Conservation (phyloP, 192 early-diverging fungal genomes). For the Podila epigama region DNA sequence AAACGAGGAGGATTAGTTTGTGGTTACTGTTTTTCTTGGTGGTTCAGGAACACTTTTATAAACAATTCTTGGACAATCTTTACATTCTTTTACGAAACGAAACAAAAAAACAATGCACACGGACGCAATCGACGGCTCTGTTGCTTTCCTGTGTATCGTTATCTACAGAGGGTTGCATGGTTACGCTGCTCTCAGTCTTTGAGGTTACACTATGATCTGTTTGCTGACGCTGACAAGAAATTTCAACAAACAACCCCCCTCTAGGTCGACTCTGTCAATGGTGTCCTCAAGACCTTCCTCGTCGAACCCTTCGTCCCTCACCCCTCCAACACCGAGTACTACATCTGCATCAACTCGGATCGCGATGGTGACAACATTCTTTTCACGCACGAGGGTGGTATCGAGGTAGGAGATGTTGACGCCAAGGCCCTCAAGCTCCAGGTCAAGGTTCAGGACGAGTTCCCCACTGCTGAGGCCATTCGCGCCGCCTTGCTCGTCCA, state of each 20-base stretch:
- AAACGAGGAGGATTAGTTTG: too few relatives aligned
- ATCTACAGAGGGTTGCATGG: too few relatives aligned
- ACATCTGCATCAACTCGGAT: slow-evolving; percentile 93
- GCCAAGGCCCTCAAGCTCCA: slow-evolving; percentile 90
- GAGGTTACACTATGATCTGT: too few relatives aligned
- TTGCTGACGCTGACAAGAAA: too few relatives aligned
- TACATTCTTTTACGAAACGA: too few relatives aligned
- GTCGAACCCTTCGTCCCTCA: slow-evolving; percentile 95
- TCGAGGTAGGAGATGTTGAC: slow-evolving; percentile 97
- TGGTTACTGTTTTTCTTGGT: too few relatives aligned
- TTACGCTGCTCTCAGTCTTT: too few relatives aligned
- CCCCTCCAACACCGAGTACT: slow-evolving; percentile 90
- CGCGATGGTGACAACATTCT: slow-evolving; percentile 95
- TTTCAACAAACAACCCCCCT: too few relatives aligned
- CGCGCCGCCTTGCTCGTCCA: slow-evolving; percentile 70
- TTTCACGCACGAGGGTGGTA: slow-evolving; percentile 97
- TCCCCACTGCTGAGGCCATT: slow-evolving; percentile 72
- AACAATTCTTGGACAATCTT: too few relatives aligned
- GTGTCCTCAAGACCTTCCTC: slow-evolving; percentile 91
- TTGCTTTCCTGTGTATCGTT: too few relatives aligned
- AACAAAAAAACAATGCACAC: too few relatives aligned
- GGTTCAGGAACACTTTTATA: too few relatives aligned
- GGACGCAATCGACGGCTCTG: background rate
- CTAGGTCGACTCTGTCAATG: slow-evolving; percentile 83
- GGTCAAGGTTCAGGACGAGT: slow-evolving; percentile 79